These are phyloP conservation scores for Mallotus japonicus DNA, from an alignment of 441 rosid genomes.

Conservation along the genomic window DNA sequence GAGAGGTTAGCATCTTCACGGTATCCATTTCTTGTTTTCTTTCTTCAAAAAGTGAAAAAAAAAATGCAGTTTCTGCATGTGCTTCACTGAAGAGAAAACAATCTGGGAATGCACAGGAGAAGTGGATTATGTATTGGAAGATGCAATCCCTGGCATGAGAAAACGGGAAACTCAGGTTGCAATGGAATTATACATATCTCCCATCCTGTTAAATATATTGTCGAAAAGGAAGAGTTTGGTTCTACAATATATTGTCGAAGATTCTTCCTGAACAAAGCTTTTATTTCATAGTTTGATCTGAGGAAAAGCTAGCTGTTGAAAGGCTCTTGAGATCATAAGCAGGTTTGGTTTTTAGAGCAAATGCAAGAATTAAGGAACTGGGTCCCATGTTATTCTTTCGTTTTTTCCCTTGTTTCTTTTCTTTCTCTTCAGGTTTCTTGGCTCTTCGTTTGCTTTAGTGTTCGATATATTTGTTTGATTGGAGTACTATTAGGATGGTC, in stretches of 20 bases:
- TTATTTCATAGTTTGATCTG: neutral
- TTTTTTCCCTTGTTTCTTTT: neutral
- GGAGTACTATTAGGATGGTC: no score
- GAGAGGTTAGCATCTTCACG: conserved; percentile 10
- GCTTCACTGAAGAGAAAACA: neutral
- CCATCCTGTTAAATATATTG: neutral
- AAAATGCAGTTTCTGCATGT: no score
- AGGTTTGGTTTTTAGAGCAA: neutral
- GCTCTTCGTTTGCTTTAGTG: neutral
- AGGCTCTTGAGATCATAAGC: neutral
- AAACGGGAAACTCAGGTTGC: neutral
- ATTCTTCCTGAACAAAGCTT: neutral
- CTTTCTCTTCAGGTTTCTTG: no score
- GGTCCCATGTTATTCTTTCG: neutral
- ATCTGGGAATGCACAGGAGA: conserved; percentile 12
- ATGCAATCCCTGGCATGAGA: conserved; percentile 1
- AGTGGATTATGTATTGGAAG: conserved; percentile 1
- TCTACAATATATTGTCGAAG: neutral
- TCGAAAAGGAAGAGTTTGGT: neutral
- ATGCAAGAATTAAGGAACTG: neutral
- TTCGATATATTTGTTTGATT: neutral
- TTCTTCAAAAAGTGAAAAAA: neutral
- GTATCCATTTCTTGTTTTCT: neutral
- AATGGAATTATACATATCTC: neutral
- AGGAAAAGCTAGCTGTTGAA: neutral